Evolutionary conservation across 2,329 filamentous ascomycete genomes (phyloP), one percentile per base, ranked within the genome.

Genomic region (Thermomyces lanuginosus): DNA sequence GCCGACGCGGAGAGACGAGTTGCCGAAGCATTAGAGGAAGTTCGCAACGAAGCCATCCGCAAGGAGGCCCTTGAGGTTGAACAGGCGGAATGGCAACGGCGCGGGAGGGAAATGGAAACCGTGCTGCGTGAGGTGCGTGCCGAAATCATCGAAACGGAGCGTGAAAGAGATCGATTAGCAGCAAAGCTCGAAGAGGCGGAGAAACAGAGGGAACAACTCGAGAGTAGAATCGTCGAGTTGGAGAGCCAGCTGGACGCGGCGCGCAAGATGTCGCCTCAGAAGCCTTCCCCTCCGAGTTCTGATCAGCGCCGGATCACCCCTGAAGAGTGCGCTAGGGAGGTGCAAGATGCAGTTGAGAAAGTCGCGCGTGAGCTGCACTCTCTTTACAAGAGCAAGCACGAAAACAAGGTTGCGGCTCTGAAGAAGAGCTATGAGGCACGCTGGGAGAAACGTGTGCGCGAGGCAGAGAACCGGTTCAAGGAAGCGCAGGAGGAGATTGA

Each of bases 381-480:
- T 0, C 66, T 92, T 7, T 98, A 98, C 66, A 95, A 93, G 60
- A 74, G 77, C 47, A 98, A 98, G 58, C 89, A 98, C 50, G 86
- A 95, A 59, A 81, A 76, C 36, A 98, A 98, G 60, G 86, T 95
- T 22, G 70, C 80, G 1, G 86, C 84, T 3, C 64, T 98, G 37
- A 95, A 75, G 48, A 71, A 73, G 42, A 70, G 66, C 44, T 75
- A 95, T 56, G 82, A 93, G 51, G 69, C 69, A 24, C 74, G 86
- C 29, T 89, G 82, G 69, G 82, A 92, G 54, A 91, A 91, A 63
- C 80, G 77, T 45, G 70, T 86, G 30, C 70, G 69, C 28, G 79
- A 86, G 41, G 68, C 92, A 2, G 79, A 92, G 52, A 49, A 52
- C 10, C 72, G 72, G 35, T 63, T 92, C 22, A 72, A 72, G 23